Percentiles rank a stretch among this genome's conserved stretches.
phyloP scores from a whole-genome alignment of 805 yeast species.

The Hanseniaspora meyeri region DNA sequence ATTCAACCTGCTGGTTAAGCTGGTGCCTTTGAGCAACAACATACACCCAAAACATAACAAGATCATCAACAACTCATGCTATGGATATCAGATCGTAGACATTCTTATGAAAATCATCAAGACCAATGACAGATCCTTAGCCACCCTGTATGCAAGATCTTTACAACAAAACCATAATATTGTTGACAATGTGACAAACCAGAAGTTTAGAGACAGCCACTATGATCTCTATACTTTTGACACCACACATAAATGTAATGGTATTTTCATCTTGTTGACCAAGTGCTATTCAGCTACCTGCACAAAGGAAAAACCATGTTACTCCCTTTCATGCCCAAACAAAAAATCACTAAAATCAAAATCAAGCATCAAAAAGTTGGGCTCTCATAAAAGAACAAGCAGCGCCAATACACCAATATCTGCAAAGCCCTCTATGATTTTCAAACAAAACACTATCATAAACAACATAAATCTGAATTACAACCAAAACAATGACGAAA shows the following conservation, averaged over 20 bases:
- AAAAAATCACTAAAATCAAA: constrained; percentile 71
- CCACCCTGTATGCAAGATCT: constrained; percentile 77
- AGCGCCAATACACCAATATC: constrained; percentile 5
- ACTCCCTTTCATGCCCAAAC: constrained; percentile 92
- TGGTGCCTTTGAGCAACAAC: constrained; percentile 58
- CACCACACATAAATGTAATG: constrained; percentile 44
- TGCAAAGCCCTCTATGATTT: constrained; percentile 15
- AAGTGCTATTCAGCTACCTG: constrained; percentile 97
- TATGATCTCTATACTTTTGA: constrained; percentile 80
- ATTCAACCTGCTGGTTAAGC: constrained; percentile 61
- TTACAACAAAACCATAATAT: constrained; percentile 88
- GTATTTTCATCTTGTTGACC: constrained; percentile 82
- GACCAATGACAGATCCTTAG: constrained; percentile 83
- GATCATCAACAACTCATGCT: constrained; percentile 82
- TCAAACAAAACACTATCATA: constrained; percentile 45
- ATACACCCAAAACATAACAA: constrained; percentile 54
- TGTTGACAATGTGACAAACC: constrained; percentile 92
- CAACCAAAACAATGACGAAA: constrained; percentile 33
- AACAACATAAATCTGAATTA: constrained; percentile 9
- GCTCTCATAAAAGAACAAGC: constrained; percentile 6
- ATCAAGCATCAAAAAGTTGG: constrained; percentile 55
- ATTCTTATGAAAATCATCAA: constrained; percentile 72
- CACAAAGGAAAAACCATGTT: constrained; percentile 74
- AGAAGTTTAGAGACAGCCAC: constrained; percentile 74
- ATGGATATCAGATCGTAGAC: constrained; percentile 90